Conservation (phyloP, 2,329 filamentous ascomycete genomes). For the Pseudogymnoascus sp. region DNA sequence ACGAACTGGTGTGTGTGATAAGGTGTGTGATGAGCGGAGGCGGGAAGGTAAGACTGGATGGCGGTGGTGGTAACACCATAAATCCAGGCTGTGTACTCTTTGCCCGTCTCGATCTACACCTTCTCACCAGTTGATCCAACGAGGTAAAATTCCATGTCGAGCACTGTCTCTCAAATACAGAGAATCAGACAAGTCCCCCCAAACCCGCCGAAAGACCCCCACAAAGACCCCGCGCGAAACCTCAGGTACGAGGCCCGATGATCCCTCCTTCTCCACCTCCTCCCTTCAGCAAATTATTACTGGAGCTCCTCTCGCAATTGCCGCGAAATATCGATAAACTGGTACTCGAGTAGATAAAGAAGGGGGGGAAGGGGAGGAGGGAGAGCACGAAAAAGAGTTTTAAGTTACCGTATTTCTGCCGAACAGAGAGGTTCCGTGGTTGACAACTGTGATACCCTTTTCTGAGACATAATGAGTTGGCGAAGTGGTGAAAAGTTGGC, state of each 20-base stretch:
- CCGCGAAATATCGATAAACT: neutral
- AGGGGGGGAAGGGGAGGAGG: too few species aligned
- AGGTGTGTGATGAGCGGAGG: neutral
- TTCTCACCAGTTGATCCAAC: too few species aligned
- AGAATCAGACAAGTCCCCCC: neutral
- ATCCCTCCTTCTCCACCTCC: neutral
- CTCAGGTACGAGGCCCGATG: neutral
- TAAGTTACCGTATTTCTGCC: neutral
- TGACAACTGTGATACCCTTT: neutral
- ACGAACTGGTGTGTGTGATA: neutral
- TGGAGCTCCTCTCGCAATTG: neutral
- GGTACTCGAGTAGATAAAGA: neutral
- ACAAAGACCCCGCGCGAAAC: neutral
- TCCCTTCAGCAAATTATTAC: slow-evolving; percentile 1
- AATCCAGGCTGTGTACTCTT: neutral
- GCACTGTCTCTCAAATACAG: neutral
- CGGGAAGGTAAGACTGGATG: neutral
- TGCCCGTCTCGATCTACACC: neutral
- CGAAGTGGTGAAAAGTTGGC: neutral
- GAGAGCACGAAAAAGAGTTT: too few species aligned
- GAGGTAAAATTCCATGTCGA: neutral
- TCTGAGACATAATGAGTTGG: neutral
- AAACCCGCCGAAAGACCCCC: neutral
- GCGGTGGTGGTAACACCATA: neutral
- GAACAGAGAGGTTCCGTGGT: neutral